Conservation (phyloP, 1,139 yeast genomes). For the Hansenula anomala region DNA sequence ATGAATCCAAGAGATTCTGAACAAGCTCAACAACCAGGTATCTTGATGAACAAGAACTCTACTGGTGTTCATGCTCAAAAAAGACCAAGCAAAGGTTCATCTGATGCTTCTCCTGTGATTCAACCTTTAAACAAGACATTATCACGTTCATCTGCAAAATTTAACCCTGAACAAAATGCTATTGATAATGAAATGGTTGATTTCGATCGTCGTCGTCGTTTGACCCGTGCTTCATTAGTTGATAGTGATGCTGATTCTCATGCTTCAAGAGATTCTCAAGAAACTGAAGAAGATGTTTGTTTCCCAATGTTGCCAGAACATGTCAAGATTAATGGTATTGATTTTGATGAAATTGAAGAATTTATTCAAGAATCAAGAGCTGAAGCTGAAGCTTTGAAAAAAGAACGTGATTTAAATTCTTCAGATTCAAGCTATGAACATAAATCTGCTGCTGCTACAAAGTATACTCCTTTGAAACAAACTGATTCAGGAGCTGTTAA, state of each 20-base stretch:
- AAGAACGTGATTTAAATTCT: conserved; percentile 15
- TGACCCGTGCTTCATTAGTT: conserved; percentile 28
- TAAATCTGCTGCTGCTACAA: conserved; percentile 48
- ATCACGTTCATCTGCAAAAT: conserved; percentile 11
- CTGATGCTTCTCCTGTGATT: conserved; percentile 16
- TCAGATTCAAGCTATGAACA: conserved; percentile 25
- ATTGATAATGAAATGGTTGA: conserved; percentile 14
- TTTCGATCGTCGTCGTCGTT: conserved; percentile 23
- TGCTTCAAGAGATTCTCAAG: conserved; percentile 70
- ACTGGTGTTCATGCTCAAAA: too few relatives aligned
- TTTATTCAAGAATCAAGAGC: conserved; percentile 48
- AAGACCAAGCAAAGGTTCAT: conserved; percentile 8
- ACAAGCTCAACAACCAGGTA: conserved; percentile 7
- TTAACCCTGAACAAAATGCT: conserved; percentile 4
- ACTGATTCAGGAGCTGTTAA: conserved; percentile 2
- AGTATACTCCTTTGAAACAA: conserved; percentile 44
- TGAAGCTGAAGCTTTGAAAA: conserved; percentile 17
- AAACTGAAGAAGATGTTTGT: conserved; percentile 96
- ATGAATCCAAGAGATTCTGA: conserved; percentile 4
- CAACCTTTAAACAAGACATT: conserved; percentile 15
- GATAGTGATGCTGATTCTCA: conserved; percentile 69
- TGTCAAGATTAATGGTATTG: conserved; percentile 66
- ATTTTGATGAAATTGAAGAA: conserved; percentile 75
- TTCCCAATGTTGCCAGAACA: conserved; percentile 85
- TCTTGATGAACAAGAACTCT: conserved; percentile 8